phyloP scores from a whole-genome alignment of 2,329 filamentous ascomycete species.

The Exophiala sideris region DNA sequence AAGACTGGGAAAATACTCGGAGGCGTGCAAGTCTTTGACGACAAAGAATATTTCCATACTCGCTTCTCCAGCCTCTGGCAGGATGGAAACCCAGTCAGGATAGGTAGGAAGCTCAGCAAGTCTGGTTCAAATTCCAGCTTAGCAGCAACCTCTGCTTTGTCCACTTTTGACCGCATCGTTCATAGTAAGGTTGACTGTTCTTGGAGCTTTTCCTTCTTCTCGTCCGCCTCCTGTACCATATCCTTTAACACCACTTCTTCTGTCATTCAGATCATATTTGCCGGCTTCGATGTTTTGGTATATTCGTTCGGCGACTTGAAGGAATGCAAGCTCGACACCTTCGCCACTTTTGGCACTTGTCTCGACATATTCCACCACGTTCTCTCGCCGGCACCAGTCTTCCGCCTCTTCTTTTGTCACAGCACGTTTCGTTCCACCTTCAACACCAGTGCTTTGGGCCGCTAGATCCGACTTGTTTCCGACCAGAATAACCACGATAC shows the following conservation, averaged over 20 bases:
- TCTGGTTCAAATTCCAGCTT: neutral
- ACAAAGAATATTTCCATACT: no score
- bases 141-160: conserved; percentile 34
- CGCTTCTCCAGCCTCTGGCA: no score
- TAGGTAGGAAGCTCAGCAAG: no score
- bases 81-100: no score
- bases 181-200: conserved; percentile 44
- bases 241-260: conserved; percentile 83
- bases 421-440: conserved; percentile 56
- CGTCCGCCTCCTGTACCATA: conserved; percentile 41
- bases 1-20: no score
- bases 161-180: conserved; percentile 47
- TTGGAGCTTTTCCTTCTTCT: conserved; percentile 33
- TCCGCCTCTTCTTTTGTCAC: conserved; percentile 80
- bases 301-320: conserved; percentile 91
- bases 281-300: conserved; percentile 96
- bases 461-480: conserved; percentile 92
- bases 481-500: conserved; percentile 90
- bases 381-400: conserved; percentile 82
- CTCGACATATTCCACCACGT: conserved; percentile 89
- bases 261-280: conserved; percentile 89
- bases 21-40: no score
- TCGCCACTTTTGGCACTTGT: conserved; percentile 94
- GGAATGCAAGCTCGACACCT: conserved; percentile 87
- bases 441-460: conserved; percentile 33